A percentile compares a stretch with the other conserved stretches of the same genome.
These are phyloP conservation scores for Hypsizygus marmoreus DNA, from an alignment of 768 basidiomycete genomes.

Conservation along the genomic window DNA sequence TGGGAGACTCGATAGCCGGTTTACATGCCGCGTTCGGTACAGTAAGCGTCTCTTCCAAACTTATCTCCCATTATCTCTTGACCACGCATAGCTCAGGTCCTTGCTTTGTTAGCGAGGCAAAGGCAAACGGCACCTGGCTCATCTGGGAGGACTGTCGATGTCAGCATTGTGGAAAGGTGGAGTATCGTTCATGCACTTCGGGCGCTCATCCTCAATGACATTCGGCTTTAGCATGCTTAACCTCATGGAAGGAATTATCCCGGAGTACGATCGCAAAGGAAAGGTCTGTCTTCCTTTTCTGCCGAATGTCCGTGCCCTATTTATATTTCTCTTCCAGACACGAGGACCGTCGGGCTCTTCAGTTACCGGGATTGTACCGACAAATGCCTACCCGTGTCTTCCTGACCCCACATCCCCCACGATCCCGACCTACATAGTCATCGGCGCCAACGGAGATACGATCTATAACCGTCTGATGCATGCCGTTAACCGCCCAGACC, in stretches of 20 bases:
- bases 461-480: constrained; percentile 70
- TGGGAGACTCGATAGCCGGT: constrained; percentile 73
- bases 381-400: constrained; percentile 71
- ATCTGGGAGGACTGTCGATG: constrained; percentile 63
- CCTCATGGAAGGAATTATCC: constrained; percentile 76
- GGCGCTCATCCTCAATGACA: neutral
- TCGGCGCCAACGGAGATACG: constrained; percentile 72
- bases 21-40: constrained; percentile 76
- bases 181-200: neutral
- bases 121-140: constrained; percentile 36
- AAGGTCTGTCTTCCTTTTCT: constrained; percentile 40
- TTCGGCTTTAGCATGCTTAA: constrained; percentile 60
- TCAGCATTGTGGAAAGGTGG: constrained; percentile 74
- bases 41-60: constrained; percentile 33
- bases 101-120: constrained; percentile 54
- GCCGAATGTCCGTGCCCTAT: neutral
- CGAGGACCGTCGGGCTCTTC: constrained; percentile 77
- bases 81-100: constrained; percentile 38
- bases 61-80: neutral
- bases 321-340: constrained; percentile 37
- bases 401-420: constrained; percentile 43
- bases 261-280: constrained; percentile 72
- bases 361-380: constrained; percentile 74
- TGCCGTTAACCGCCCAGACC: constrained; percentile 58
- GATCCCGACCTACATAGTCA: constrained; percentile 60